Conservation (phyloP, 192 early-diverging fungal species). For the Glomus cerebriforme region DNA sequence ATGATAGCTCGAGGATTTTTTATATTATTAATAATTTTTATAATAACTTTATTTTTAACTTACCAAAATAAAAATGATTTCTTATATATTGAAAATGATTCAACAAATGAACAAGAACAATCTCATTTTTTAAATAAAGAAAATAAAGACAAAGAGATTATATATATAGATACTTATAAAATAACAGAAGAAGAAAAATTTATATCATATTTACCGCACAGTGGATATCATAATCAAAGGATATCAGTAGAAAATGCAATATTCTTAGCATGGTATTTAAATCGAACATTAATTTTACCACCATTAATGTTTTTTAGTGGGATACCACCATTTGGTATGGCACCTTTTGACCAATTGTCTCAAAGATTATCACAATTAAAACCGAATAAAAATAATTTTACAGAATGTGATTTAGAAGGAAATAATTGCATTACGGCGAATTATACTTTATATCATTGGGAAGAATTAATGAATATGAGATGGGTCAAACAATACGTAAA, state of each 20-base stretch:
- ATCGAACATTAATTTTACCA: slow-evolving; percentile 49
- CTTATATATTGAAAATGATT: not conserved
- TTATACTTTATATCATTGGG: slow-evolving; percentile 25
- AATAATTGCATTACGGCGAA: not conserved
- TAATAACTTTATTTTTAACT: not conserved
- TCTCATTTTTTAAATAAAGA: not conserved
- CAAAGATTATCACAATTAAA: not conserved
- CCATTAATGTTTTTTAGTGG: slow-evolving; percentile 38
- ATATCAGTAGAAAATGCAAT: slow-evolving; percentile 47
- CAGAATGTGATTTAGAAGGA: not conserved
- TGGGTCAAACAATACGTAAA: not conserved
- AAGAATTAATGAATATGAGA: slow-evolving; percentile 14
- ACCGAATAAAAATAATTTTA: not conserved
- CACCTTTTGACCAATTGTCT: not conserved
- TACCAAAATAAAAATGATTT: not conserved
- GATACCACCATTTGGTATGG: not conserved
- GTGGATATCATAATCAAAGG: slow-evolving; percentile 54
- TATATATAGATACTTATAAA: not conserved
- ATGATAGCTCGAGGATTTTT: too few species aligned
- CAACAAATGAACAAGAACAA: not conserved
- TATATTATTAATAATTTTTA: too few species aligned
- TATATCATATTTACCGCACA: slow-evolving; percentile 48
- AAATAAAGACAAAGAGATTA: not conserved
- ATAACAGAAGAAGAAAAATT: slow-evolving; percentile 26
- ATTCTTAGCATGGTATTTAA: slow-evolving; percentile 39